Evolutionary conservation across 768 basidiomycete genomes (phyloP), one percentile per base, ranked within the genome.

Genomic region (Lyophyllum atratum): DNA sequence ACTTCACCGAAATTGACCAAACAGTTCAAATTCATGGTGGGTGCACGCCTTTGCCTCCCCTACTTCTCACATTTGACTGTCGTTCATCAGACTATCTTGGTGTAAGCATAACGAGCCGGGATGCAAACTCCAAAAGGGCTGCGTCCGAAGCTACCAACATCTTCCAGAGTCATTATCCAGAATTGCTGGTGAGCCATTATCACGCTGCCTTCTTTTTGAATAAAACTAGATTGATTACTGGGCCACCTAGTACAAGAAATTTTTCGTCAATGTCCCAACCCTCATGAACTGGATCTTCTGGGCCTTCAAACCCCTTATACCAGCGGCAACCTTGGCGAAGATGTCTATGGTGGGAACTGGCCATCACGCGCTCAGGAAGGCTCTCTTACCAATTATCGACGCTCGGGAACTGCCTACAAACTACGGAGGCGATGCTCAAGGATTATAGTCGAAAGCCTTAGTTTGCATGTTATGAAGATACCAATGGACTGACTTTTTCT

Each of bases 281-380:
- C 64, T 90, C 55, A 77, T 92, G 62, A 81, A 85, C 39, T 93
- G 91, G 90, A 80, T 93, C 58, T 93, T 91, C 74, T 93, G 91
- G 91, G 61, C 78, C 15, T 92, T 93, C 79, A 93, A 87, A 67
- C 80, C 90, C 0, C 67, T 93, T 59, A 68, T 93, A 14, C 82
- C 91, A 1, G 70, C 88, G 7, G 81, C 81, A 26, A 93, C 92
- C n/a, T 67, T 90, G 31, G 85, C 86, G 8, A 93, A 93, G 78
- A 90, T 93, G 87, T 74, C 77, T 31, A 86, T 93, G 34, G 87
- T 91, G 17, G 91, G 91, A 40, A 76, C 79, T 22, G 85, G 90
- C 15, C 69, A 79, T n/a, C 71, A 76, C 55, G 72, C 81, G 0
- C 83, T 93, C 43, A 76, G 78, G 55, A 82, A 82, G 60, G 84